phyloP scores from a whole-genome alignment of 2,329 filamentous ascomycete species.

The Calonectria pseudoreteaudii region DNA sequence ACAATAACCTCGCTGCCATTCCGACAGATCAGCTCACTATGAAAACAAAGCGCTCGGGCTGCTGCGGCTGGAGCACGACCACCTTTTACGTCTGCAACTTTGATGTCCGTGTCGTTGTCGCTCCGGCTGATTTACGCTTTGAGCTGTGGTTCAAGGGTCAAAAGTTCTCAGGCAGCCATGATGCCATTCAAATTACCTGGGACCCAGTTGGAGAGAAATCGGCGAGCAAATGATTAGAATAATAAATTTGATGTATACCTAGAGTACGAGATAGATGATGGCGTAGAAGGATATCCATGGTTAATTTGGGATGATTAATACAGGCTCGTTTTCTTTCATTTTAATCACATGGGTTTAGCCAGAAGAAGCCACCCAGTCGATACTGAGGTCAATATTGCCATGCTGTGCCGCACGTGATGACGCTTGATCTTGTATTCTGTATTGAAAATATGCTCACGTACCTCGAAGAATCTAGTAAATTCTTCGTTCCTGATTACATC shows the following conservation, averaged over 20 bases:
- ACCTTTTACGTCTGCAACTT: slow-evolving; percentile 55
- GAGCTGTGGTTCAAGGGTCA: slow-evolving; percentile 53
- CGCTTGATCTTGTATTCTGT: no score
- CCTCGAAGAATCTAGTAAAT: no score
- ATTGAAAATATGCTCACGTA: no score
- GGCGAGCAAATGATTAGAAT: not conserved
- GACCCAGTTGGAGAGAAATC: slow-evolving; percentile 8
- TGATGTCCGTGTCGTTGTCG: slow-evolving; percentile 66
- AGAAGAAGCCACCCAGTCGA: no score
- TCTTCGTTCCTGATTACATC: no score
- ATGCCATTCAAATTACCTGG: slow-evolving; percentile 34
- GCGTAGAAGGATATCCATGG: not conserved
- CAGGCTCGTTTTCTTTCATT: no score
- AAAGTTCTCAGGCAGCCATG: slow-evolving; percentile 40
- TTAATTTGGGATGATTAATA: not conserved
- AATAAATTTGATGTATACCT: not conserved
- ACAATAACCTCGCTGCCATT: slow-evolving; percentile 54
- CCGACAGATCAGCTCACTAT: slow-evolving; percentile 51
- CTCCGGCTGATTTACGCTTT: slow-evolving; percentile 64
- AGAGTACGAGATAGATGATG: not conserved
- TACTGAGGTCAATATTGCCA: no score
- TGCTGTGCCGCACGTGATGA: no score
- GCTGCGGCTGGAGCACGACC: slow-evolving; percentile 49
- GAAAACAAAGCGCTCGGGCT: slow-evolving; percentile 44
- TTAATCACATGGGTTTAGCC: no score